These are phyloP conservation scores for Xylariaceae sp. DNA, from an alignment of 2,329 filamentous ascomycete species.

Conservation along the genomic window DNA sequence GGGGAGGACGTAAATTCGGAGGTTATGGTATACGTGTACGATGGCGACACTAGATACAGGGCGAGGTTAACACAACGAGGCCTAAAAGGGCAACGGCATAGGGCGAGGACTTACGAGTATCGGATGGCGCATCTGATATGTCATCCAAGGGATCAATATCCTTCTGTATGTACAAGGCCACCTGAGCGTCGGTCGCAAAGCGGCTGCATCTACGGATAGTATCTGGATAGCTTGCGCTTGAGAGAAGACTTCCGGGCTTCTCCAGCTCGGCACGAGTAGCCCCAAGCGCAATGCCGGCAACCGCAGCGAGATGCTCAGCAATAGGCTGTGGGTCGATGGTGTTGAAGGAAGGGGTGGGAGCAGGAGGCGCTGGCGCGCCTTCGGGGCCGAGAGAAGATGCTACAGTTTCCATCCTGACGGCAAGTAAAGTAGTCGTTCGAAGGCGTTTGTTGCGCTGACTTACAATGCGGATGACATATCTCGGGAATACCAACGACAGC, in stretches of 20 bases:
- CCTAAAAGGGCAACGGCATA: neutral
- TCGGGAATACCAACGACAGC: slow-evolving; percentile 18
- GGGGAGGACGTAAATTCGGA: slow-evolving; percentile 74
- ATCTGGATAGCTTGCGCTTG: slow-evolving; percentile 63
- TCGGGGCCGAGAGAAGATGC: slow-evolving; percentile 40
- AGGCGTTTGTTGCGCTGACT: slow-evolving; percentile 12
- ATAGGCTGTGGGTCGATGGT: slow-evolving; percentile 62
- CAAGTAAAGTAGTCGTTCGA: slow-evolving; percentile 11
- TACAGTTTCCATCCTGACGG: slow-evolving; percentile 47
- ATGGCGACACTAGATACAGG: slow-evolving; percentile 35
- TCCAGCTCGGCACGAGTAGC: slow-evolving; percentile 74
- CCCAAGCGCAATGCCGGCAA: slow-evolving; percentile 68
- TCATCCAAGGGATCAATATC: slow-evolving; percentile 56
- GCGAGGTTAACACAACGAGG: slow-evolving; percentile 25
- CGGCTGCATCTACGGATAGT: slow-evolving; percentile 82
- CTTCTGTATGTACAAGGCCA: slow-evolving; percentile 87
- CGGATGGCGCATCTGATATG: slow-evolving; percentile 43
- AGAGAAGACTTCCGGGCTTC: slow-evolving; percentile 74
- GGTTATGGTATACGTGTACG: slow-evolving; percentile 73
- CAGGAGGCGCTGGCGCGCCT: slow-evolving; percentile 43
- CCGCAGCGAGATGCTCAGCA: slow-evolving; percentile 64
- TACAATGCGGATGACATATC: slow-evolving; percentile 23
- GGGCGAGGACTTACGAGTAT: slow-evolving; percentile 37
- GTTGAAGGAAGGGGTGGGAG: slow-evolving; percentile 42
- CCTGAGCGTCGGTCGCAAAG: slow-evolving; percentile 83